phyloP scores from a whole-genome alignment of 2,329 filamentous ascomycete genomes.

The Trichoderma atroviride region DNA sequence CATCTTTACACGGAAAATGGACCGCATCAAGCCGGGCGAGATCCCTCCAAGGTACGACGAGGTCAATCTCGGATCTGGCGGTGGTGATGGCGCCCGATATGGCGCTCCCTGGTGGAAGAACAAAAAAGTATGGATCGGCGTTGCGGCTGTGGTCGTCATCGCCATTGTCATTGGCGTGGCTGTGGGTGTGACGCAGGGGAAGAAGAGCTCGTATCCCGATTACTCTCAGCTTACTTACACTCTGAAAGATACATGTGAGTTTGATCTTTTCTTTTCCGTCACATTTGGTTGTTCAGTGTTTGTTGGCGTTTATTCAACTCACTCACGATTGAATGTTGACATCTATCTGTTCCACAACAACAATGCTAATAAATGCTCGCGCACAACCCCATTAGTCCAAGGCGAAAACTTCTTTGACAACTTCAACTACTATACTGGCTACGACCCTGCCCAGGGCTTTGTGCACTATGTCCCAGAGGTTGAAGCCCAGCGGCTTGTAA shows the following conservation, averaged over 20 bases:
- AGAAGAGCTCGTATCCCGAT: slow-evolving; percentile 50
- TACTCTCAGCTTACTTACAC: slow-evolving; percentile 52
- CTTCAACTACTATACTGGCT: slow-evolving; percentile 56
- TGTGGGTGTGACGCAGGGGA: slow-evolving; percentile 46
- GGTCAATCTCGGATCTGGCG: slow-evolving; percentile 31
- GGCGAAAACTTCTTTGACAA: slow-evolving; percentile 57
- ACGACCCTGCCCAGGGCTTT: slow-evolving; percentile 54
- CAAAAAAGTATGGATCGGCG: slow-evolving; percentile 52
- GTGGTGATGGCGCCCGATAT: slow-evolving; percentile 31
- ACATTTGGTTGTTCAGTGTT: background rate
- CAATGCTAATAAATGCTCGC: background rate
- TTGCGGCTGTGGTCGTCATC: slow-evolving; percentile 33
- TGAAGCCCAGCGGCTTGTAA: slow-evolving; percentile 48
- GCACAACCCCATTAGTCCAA: slow-evolving; percentile 42
- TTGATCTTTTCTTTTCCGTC: background rate
- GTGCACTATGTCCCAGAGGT: slow-evolving; percentile 56
- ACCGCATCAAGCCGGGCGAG: slow-evolving; percentile 33
- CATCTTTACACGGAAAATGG: background rate
- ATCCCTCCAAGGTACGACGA: slow-evolving; percentile 37
- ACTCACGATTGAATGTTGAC: background rate
- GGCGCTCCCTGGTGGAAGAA: slow-evolving; percentile 51
- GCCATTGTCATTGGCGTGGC: slow-evolving; percentile 52
- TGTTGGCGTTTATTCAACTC: background rate
- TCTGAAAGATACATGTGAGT: slow-evolving; percentile 54
- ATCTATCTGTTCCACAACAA: background rate